Evolutionary conservation across 2,329 filamentous ascomycete genomes (phyloP), one percentile per base, ranked within the genome.

Genomic region (Colletotrichum shisoi): DNA sequence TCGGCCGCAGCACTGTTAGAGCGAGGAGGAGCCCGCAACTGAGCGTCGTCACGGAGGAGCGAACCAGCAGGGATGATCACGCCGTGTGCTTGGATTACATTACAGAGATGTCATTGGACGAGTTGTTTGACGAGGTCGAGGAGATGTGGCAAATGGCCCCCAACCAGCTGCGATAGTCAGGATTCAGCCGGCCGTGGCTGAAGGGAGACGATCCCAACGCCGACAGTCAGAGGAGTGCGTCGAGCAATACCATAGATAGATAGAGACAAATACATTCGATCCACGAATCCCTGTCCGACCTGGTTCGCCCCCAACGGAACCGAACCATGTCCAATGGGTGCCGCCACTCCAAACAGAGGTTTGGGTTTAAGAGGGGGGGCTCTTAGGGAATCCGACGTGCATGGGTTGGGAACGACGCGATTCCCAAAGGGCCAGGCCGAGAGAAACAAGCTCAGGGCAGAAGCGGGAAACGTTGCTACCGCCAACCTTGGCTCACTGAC

Each of bases 121-220:
- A 67, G 44, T 48, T 63, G 15, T 34, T 69, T 7, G 67, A 70
- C n/a, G 62, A 70, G 51, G 67, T 70, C 21, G 69, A 69, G 59
- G 34, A 46, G 31, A 15, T 67, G 62, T 70, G 67, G 69, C 65
- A 42, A 31, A 45, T 24, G 24, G 62, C 44, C 46, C n/a, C 46
- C 56, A 39, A 31, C 15, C 24, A 40, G 40, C 31, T 7, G 49
- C 19, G 40, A 31, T 34, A 34, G 39, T 12, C 4, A 27, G 7
- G 59, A n/a, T 46, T 40, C 7, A 42, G 57, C 17, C 45, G 31
- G 57, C 31, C 42, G n/a, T 37, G 56, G 56, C 56, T 39, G 56
- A 31, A 37, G 44, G 56, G 27, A 8, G 31, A 34, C 31, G 40
- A 45, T 17, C 27, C 9, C 15, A 17, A 34, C 15, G 4, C 12